phyloP scores from a whole-genome alignment of 805 yeast species.

The Cyberlindnera bimundalis region DNA sequence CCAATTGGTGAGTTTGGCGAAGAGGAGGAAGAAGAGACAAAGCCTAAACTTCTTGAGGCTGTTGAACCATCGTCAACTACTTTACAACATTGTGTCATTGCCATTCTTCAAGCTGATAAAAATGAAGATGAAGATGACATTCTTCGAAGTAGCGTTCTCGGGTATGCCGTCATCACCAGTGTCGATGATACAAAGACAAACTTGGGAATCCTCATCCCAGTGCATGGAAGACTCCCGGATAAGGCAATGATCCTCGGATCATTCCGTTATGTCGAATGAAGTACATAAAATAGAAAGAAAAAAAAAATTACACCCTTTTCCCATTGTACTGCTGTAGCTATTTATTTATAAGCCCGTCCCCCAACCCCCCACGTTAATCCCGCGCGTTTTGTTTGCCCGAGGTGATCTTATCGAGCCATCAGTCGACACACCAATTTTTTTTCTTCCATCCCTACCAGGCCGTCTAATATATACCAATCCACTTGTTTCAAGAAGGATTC shows the following conservation, averaged over 20 bases:
- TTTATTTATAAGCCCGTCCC: not conserved
- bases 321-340: too few species aligned
- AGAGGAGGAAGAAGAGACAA: slow-evolving; percentile 26
- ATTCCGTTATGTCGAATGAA: slow-evolving; percentile 82
- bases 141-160: slow-evolving; percentile 58
- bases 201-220: slow-evolving; percentile 74
- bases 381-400: too few species aligned
- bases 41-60: slow-evolving; percentile 25
- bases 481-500: not conserved
- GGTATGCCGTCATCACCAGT: slow-evolving; percentile 56
- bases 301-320: too few species aligned
- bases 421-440: too few species aligned
- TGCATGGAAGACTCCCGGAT: slow-evolving; percentile 81
- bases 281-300: too few species aligned
- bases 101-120: slow-evolving; percentile 50
- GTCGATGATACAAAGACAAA: slow-evolving; percentile 74
- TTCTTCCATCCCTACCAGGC: too few species aligned
- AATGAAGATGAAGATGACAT: slow-evolving; percentile 47
- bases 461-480: too few species aligned
- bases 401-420: too few species aligned
- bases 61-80: slow-evolving; percentile 48
- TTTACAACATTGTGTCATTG: slow-evolving; percentile 74
- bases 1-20: slow-evolving; percentile 28
- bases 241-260: slow-evolving; percentile 72
- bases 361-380: too few species aligned